A percentile compares a stretch with the other conserved stretches of the same genome.
Conservation (phyloP, 176 grass and related monocot genomes). For the Cenchrus americanus region DNA sequence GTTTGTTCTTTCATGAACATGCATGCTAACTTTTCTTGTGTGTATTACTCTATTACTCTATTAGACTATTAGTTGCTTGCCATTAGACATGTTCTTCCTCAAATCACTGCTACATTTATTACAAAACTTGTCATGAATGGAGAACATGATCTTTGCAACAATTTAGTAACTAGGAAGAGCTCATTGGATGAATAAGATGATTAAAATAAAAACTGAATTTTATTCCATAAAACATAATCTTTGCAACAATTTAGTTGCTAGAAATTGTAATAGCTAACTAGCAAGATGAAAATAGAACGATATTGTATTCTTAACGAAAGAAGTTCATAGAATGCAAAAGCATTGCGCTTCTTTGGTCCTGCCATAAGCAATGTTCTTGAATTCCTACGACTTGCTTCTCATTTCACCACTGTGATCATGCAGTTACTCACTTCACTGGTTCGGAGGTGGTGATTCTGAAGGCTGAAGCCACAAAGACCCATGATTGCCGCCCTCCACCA, state of each 20-base stretch:
- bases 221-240: background rate
- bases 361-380: background rate
- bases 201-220: background rate
- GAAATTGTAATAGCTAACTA: background rate
- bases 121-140: background rate
- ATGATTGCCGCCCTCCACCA: background rate
- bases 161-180: background rate
- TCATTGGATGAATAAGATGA: background rate
- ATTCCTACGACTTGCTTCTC: background rate
- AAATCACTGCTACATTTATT: background rate
- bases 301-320: background rate
- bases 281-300: background rate
- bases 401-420: background rate
- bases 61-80: background rate
- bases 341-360: background rate
- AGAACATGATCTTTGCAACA: background rate
- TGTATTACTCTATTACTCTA: background rate
- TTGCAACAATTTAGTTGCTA: too few species aligned
- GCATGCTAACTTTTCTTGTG: background rate
- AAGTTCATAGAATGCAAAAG: background rate
- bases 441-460: slow-evolving; percentile 68
- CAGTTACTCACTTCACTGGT: slow-evolving; percentile 87
- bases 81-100: background rate
- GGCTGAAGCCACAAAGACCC: background rate
- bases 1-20: background rate